Evolutionary conservation across 768 basidiomycete species (phyloP), one percentile per base, ranked within the genome.

Genomic region (Boletus coccyginus): DNA sequence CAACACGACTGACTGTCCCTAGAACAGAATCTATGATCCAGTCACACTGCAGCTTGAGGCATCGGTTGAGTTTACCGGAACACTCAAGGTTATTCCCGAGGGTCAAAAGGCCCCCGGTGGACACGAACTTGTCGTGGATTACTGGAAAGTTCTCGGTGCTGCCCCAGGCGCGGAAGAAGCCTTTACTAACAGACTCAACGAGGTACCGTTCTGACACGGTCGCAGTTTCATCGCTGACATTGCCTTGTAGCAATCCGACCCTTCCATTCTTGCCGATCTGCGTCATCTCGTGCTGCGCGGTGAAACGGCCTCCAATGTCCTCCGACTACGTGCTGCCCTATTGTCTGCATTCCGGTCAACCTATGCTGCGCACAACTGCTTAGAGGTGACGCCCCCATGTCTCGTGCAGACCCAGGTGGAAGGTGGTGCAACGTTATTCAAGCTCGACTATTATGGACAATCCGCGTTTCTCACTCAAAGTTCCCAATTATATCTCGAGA

Each of bases 361-460:
- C 0, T 79, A 84, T 42, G 75, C 75, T 12, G 64, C 70, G 24
- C 78, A 90, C 68, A 82, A 83, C 66, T 75, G 94, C 42, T 73
- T 90, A 56, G 97, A 99, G 67, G 96, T 99, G 47, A 98, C 94
- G 0, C 93, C 97, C 1, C 97, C 97, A 0, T 97, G 94, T 73
- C 82, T 98, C 63, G 97, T 98, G 43, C 95, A 98, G 71, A 98
- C 96, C 0, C 94, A 95, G 64, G 97, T 98, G 51, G 96, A 98
- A 72, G 97, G 96, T 58, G 96, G 96, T 14, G 88, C 94, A 14
- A 98, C 94, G 7, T 80, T 98, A 19, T 98, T 98, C 83, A 90
- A 89, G 70, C 79, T 99, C 56, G 87, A 98, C 66, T 98, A 98
- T 73, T 99, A 98, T 66, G 94, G 94, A 21, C 86, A 95, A 66